Evolutionary conservation across 2,329 filamentous ascomycete genomes (phyloP).

Genomic region (Pyrenophora graminea): DNA sequence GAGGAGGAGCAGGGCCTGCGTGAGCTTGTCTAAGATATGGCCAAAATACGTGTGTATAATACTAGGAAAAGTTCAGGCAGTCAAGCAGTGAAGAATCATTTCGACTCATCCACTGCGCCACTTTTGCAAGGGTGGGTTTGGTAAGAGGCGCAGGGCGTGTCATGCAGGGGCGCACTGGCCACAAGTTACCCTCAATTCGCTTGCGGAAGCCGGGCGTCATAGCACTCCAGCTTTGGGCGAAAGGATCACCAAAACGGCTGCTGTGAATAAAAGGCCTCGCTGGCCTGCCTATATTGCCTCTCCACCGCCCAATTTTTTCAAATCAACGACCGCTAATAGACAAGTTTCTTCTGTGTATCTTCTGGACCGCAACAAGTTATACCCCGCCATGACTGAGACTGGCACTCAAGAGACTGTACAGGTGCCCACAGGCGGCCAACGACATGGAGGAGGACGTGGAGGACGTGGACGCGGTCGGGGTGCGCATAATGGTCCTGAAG

Average conservation of each 20-base stretch:
- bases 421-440: constrained; percentile 32
- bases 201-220: constrained; percentile 32
- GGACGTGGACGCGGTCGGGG: constrained; percentile 40
- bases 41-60: too few relatives aligned
- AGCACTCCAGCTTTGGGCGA: constrained; percentile 22
- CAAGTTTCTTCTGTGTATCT: too few relatives aligned
- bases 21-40: constrained; percentile 30
- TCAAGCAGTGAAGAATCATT: constrained; percentile 14
- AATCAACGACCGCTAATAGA: not conserved
- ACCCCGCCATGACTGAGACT: constrained; percentile 43
- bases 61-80: too few relatives aligned
- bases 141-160: not conserved
- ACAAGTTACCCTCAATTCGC: constrained; percentile 28
- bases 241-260: constrained; percentile 17
- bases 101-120: constrained; percentile 32
- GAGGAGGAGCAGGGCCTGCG: constrained; percentile 57
- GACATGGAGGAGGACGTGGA: constrained; percentile 33
- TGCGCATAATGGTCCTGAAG: constrained; percentile 21
- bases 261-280: constrained; percentile 23
- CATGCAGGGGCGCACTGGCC: constrained; percentile 16
- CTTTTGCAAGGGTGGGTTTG: constrained; percentile 14
- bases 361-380: constrained; percentile 4
- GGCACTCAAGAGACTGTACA: constrained; percentile 29
- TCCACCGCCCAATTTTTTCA: not conserved
- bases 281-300: constrained; percentile 12